Base-by-base conservation (phyloP, 2,329 filamentous ascomycete genomes). In the Fusarium falciforme region DNA sequence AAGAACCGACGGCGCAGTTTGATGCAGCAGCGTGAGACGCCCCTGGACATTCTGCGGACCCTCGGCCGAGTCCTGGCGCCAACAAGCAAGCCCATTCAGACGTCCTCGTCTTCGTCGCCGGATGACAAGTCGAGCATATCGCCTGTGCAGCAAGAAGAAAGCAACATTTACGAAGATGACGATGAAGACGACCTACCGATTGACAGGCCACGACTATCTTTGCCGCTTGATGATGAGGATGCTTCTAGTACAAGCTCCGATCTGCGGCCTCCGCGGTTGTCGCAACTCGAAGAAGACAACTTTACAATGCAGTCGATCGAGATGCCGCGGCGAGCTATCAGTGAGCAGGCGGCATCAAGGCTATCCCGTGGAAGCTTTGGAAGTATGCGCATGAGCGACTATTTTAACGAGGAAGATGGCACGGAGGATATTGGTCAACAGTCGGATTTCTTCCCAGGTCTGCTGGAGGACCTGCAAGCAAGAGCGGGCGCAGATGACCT, bases 241-340 rank as follows among this genome's bases (percentile, higher is more conserved):
- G 86, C 87, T 59, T 88, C 89, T 22, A 87, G 88, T 60, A 87
- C 88, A n/a, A 86, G 88, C 47, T 83, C 87, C 17, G 83, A 89
- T 25, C 76, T 90, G 64, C 84, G 84, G 42, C 88, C 88, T 10
- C 90, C 90, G 35, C 85, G 84, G 61, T 86, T 88, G 59, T 87
- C 87, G 35, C 84, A 85, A 11, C 77, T 92, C 27, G 89, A 91
- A 64, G 88, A 91, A 29, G 88, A 90, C 47, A 88, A 91, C 72
- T 86, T 86, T 70, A 92, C 90, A 0, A 80, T 87, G 44, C 86
- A 88, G 68, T 91, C 90, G 2, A 85, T 92, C 31, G 91, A 92
- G 80, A 77, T 91, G 58, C 87, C 89, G 9, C 84, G 90, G 31
- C 83, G 90, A 58, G 87, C 85, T 17, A 77, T 82, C 40, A 87